Conservation (phyloP, 306 rosid genomes). For the Vicia sativa region DNA sequence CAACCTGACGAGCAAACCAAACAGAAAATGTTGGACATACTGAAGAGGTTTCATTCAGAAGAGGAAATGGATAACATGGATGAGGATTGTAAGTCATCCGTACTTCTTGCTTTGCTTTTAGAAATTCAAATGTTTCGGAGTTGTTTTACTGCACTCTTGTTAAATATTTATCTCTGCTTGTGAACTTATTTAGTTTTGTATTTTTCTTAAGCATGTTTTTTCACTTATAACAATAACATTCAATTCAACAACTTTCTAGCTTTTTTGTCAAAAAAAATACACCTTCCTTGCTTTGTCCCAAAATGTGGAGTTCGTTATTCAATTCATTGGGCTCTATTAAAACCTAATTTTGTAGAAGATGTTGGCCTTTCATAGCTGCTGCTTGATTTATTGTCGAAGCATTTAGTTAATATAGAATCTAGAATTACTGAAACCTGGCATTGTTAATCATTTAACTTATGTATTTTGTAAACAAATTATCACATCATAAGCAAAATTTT, state of each 20-base stretch:
- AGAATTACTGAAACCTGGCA: conserved; percentile 9
- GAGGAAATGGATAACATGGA: conserved; percentile 71
- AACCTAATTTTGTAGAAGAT: background rate
- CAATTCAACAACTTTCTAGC: background rate
- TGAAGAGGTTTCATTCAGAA: conserved; percentile 72
- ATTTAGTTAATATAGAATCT: conserved; percentile 8
- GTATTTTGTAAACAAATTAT: conserved; percentile 11
- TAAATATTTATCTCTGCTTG: conserved; percentile 27
- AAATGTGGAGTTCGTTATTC: background rate
- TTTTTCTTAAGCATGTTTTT: background rate
- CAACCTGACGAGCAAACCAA: conserved; percentile 65
- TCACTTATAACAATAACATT: conserved; percentile 15
- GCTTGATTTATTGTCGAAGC: conserved; percentile 15
- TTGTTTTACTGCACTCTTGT: conserved; percentile 22
- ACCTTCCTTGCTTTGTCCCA: background rate
- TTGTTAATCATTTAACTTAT: conserved; percentile 6
- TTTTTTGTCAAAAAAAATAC: too few species aligned
- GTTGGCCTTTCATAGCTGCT: conserved; percentile 1
- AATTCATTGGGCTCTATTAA: background rate
- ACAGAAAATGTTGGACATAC: conserved; percentile 73
- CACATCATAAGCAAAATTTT: background rate
- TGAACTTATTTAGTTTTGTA: conserved; percentile 2
- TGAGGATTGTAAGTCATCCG: conserved; percentile 58
- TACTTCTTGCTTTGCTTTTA: conserved; percentile 13
- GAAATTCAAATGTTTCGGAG: conserved; percentile 1